Base-by-base conservation (phyloP, 164 flowering plant genomes). In the Vitis cinerea region DNA sequence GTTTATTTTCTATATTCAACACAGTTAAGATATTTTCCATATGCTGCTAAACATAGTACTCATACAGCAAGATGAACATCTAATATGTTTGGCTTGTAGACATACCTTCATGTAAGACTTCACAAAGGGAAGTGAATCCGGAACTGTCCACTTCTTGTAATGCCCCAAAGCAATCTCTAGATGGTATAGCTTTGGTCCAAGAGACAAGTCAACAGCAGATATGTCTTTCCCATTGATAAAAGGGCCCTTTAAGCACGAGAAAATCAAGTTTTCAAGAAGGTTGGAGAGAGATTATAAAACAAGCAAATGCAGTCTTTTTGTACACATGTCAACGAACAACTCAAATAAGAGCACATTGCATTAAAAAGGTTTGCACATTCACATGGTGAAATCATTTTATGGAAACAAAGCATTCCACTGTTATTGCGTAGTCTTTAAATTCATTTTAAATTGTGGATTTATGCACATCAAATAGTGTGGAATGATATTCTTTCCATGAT, bases 111-210 rank as follows among this genome's bases (percentile, higher is more conserved):
- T 91, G 79, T 95, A 95, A 29, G 93, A 85, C 78, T 87, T 87
- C 72, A 89, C 65, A 72, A 83, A 61, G 17, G 90, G 80, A 72
- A 95, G 93, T 66, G 94, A 86, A 61, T 87, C 97, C 67, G 97
- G 99, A 67, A 95, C 80, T 14, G 92, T 83, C 99, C 98, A 95
- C 9, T 84, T 81, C 80, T 95, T 93, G 59, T 82, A 93, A 78
- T 95, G 95, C 49, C 87, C 92, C 77, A 95, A 75, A 67, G 97
- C 92, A 79, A 95, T 87, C 82, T 93, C 95, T 50, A 95, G 65
- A 80, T 95, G 99, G 78, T 90, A 88, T 54, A 95, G 85, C 85
- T 95, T 95, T 64, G 99, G 99, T 64, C 86, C 99, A 68, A 95
- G 88, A 15, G 97, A 80, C 78, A 93, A 83, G 76, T 95, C 99